Conservation (phyloP, 2,329 filamentous ascomycete species). For the Colletotrichum chrysophilum region DNA sequence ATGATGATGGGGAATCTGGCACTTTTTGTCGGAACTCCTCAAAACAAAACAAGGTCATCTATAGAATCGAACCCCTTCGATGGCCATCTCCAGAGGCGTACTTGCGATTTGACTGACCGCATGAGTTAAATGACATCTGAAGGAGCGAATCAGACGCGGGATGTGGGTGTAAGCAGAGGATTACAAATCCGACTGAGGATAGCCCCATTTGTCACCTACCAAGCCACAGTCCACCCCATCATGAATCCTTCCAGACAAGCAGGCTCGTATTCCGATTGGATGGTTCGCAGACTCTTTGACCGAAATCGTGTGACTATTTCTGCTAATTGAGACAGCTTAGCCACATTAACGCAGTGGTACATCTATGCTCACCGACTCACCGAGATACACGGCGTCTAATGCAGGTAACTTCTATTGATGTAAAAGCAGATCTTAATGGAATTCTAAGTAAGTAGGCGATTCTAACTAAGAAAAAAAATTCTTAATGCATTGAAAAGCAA, state of each 20-base stretch:
- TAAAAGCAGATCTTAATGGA: background rate
- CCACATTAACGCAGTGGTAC: background rate
- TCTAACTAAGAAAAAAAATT: background rate
- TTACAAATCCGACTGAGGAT: background rate
- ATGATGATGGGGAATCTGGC: constrained; percentile 17
- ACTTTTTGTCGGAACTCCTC: background rate
- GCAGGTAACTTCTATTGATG: background rate
- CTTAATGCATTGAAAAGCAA: background rate
- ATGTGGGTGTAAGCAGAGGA: background rate
- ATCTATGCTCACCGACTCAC: background rate
- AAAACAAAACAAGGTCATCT: background rate
- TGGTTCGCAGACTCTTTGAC: background rate
- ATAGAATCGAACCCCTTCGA: background rate
- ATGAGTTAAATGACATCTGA: background rate
- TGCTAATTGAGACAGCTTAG: background rate
- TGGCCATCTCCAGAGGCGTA: background rate
- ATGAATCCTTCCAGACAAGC: background rate
- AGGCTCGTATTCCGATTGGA: background rate
- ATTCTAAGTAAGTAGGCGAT: background rate
- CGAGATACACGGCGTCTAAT: background rate
- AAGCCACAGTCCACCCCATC: background rate
- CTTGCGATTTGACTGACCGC: background rate
- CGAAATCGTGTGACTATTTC: background rate
- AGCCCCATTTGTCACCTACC: background rate
- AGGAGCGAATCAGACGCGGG: background rate